Conservation (phyloP, 2,329 filamentous ascomycete genomes). For the Talaromyces sp. region DNA sequence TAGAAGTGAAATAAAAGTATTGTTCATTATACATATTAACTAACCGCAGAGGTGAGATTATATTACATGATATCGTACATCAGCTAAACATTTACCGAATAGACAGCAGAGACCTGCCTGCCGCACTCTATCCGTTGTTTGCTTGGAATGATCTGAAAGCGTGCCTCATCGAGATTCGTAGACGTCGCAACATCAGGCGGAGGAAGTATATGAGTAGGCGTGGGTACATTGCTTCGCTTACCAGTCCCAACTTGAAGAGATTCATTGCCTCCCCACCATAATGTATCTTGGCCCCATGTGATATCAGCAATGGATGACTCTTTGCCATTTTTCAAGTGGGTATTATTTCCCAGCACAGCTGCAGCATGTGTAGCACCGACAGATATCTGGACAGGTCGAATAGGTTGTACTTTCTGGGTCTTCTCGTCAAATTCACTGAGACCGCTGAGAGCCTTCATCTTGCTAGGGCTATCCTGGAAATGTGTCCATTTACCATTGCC, state of each 20-base stretch:
- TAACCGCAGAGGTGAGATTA: not conserved
- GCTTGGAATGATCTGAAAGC: slow-evolving; percentile 77
- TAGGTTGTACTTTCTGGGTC: slow-evolving; percentile 65
- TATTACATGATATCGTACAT: not conserved
- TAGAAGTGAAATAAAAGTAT: too few relatives aligned
- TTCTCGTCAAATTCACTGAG: slow-evolving; percentile 84
- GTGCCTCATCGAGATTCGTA: slow-evolving; percentile 61
- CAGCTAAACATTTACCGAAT: slow-evolving; percentile 51
- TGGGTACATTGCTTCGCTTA: slow-evolving; percentile 73
- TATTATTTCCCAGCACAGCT: slow-evolving; percentile 79
- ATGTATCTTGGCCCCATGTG: slow-evolving; percentile 78
- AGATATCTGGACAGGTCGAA: slow-evolving; percentile 68
- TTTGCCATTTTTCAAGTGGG: slow-evolving; percentile 57
- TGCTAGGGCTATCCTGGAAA: slow-evolving; percentile 70
- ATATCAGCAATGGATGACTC: slow-evolving; percentile 62
- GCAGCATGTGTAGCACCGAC: slow-evolving; percentile 78
- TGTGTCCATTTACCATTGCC: slow-evolving; percentile 90
- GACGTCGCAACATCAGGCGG: slow-evolving; percentile 63
- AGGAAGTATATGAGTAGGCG: slow-evolving; percentile 74
- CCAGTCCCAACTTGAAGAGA: slow-evolving; percentile 90
- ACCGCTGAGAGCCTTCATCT: slow-evolving; percentile 77
- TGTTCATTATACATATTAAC: not conserved
- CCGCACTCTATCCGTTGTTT: slow-evolving; percentile 87
- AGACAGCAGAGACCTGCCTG: slow-evolving; percentile 75
- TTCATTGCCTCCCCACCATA: slow-evolving; percentile 96